phyloP scores from a whole-genome alignment of 768 basidiomycete genomes.

The Mrakia gelida region DNA sequence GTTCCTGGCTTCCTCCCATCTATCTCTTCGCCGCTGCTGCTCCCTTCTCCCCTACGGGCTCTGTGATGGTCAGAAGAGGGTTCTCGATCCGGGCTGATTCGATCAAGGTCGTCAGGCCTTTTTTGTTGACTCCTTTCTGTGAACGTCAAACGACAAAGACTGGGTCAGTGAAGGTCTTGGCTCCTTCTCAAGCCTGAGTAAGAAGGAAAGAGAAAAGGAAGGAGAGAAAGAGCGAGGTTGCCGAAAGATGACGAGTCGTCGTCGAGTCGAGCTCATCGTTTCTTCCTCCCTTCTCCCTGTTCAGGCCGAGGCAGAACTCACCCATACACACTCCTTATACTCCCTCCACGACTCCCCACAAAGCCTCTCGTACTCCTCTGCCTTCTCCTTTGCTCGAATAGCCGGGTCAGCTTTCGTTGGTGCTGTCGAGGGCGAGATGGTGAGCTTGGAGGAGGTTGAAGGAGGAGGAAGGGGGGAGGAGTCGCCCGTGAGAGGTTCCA shows the following conservation, averaged over 20 bases:
- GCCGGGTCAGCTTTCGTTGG: conserved; percentile 45
- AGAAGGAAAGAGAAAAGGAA: too few species aligned
- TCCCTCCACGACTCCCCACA: conserved; percentile 78
- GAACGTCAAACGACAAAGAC: neutral
- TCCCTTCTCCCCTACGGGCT: neutral
- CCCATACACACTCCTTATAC: conserved; percentile 80
- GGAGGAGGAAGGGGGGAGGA: conserved; percentile 12
- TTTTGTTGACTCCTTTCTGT: conserved; percentile 70
- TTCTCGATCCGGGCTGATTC: conserved; percentile 76
- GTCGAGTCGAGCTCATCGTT: neutral
- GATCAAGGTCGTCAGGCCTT: conserved; percentile 68
- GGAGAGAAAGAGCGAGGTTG: too few species aligned
- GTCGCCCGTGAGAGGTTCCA: conserved; percentile 8
- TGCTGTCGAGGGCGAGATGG: conserved; percentile 25
- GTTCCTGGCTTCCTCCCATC: too few species aligned
- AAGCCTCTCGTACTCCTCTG: conserved; percentile 77
- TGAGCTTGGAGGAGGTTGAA: neutral
- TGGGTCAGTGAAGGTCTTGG: neutral
- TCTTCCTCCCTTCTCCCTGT: neutral
- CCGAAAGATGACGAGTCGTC: neutral
- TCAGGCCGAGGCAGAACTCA: conserved; percentile 46
- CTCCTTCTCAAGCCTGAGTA: too few species aligned
- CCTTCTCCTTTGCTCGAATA: conserved; percentile 60
- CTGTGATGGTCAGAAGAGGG: conserved; percentile 48
- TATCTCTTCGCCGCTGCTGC: neutral